A percentile compares a stretch with the other conserved stretches of the same genome.
Evolutionary conservation across 805 yeast species (phyloP).

Genomic region (Pichia insulana): DNA sequence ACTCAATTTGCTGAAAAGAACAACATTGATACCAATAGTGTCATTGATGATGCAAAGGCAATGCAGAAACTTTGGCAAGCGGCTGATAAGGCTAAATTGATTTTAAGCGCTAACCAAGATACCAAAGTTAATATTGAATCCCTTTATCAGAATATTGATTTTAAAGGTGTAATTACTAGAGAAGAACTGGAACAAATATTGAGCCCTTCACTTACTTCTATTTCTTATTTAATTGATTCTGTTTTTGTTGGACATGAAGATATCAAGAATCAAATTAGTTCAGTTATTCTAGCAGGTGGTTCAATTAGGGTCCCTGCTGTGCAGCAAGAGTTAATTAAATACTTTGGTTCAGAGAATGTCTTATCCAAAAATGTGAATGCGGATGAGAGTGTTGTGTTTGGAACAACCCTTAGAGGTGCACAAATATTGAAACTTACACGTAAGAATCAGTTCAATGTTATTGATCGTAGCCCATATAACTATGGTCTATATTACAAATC

Average conservation of each 20-base stretch:
- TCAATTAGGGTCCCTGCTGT: constrained; percentile 85
- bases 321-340: constrained; percentile 47
- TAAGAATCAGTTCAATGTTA: constrained; percentile 41
- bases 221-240: constrained; percentile 45
- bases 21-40: constrained; percentile 4
- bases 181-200: constrained; percentile 66
- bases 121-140: constrained; percentile 72
- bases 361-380: constrained; percentile 78
- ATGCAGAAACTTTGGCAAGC: constrained; percentile 65
- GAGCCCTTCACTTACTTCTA: constrained; percentile 35
- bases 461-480: constrained; percentile 6
- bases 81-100: constrained; percentile 81
- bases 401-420: constrained; percentile 80
- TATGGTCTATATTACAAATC: constrained; percentile 6
- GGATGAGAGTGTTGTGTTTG: constrained; percentile 89
- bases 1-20: constrained; percentile 42
- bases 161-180: constrained; percentile 58
- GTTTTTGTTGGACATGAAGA: constrained; percentile 33
- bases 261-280: constrained; percentile 22
- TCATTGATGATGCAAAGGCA: constrained; percentile 45
- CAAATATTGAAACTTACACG: constrained; percentile 60
- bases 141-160: constrained; percentile 63
- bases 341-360: constrained; percentile 46
- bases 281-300: constrained; percentile 84
- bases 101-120: constrained; percentile 82